Conservation (phyloP, 495 filamentous ascomycete species). For the Neurospora sp. region DNA sequence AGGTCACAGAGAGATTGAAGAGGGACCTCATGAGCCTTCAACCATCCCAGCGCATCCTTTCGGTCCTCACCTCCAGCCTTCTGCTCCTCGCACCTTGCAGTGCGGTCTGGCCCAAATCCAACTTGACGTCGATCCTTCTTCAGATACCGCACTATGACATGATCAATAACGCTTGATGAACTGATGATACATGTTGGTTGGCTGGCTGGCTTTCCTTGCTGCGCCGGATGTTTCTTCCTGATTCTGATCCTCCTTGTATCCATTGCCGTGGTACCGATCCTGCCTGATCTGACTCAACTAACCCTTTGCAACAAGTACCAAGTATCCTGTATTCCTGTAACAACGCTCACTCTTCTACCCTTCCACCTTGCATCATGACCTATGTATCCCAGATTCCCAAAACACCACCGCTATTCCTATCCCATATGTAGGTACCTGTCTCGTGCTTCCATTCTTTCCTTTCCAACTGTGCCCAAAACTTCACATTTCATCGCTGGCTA, state of each 20-base stretch:
- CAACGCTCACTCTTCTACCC: neutral
- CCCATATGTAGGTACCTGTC: neutral
- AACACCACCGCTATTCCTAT: neutral
- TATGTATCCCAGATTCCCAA: neutral
- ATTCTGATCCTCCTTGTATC: neutral
- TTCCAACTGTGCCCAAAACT: neutral
- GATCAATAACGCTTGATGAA: neutral
- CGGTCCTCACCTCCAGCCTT: neutral
- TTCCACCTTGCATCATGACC: neutral
- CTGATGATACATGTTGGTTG: neutral
- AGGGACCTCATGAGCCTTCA: neutral
- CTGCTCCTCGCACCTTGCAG: too few relatives aligned
- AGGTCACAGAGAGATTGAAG: neutral
- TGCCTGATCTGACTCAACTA: neutral
- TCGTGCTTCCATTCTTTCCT: neutral
- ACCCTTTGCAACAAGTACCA: neutral
- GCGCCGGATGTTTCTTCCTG: neutral
- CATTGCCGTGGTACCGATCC: neutral
- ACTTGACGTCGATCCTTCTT: neutral
- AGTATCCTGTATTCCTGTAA: neutral
- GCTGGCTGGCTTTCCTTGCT: neutral
- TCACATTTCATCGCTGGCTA: neutral
- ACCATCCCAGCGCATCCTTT: neutral
- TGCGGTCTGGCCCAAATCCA: neutral
- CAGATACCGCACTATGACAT: neutral